Evolutionary conservation across 1,284 basidiomycete genomes (phyloP), one percentile per base, ranked within the genome.

Genomic region (Vanrija pseudolonga): DNA sequence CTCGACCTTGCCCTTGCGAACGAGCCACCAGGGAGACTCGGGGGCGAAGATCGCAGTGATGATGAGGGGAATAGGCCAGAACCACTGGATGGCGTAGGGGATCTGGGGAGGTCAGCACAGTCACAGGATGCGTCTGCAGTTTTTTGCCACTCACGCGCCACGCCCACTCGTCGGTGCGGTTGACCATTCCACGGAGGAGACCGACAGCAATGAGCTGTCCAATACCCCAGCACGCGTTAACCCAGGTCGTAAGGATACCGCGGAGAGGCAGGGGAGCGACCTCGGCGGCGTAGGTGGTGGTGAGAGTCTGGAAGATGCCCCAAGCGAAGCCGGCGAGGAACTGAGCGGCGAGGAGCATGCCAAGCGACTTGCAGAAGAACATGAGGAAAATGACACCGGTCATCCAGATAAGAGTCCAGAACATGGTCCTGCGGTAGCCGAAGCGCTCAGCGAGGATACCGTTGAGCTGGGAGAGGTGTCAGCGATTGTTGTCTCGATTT

Each of bases 221-320:
- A 28, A 47, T 18, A 46, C 65, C 76, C 73, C 68, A 72, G 50
- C 65, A 68, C 37, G 75, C 57, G 62, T 76, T 76, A 63, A 78
- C 75, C 57, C 68, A 77, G 48, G 71, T 71, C 42, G 76, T 77
- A 14, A 47, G 45, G 45, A 26, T 26, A 22, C 26, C 58, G 45
- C 77, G 73, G 8, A 79, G 66, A 6, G 66, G 61, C 32, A 76
- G 66, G 8, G 77, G 77, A 40, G 66, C 68, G 42, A 79, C 68
- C 42, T 79, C 77, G 37, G 77, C 65, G 20, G 77, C 77, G 63
- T 77, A 78, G 0, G 66, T 64, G 9, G 66, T 64, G 3, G 63
- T 50, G 43, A 49, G 42, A 17, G 39, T 32, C 50, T 66, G 67
- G 53, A 65, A 66, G 53, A 67, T 60, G 39, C 48, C 50, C 63